Evolutionary conservation across 805 yeast genomes (phyloP).

Genomic region (Pichia eremophila): DNA sequence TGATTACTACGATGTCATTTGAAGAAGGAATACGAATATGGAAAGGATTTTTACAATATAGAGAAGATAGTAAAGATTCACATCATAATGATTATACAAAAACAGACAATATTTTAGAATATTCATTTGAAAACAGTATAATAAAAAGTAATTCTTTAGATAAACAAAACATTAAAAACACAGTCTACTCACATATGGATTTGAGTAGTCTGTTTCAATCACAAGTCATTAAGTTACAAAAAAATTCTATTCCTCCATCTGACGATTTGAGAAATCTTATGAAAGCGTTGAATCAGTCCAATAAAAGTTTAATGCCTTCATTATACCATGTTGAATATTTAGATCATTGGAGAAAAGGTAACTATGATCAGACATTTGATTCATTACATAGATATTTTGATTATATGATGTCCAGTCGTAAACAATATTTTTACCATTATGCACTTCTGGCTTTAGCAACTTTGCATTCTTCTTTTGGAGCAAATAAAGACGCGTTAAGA

Average conservation of each 20-base stretch:
- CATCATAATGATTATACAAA: background rate
- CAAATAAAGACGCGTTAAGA: slow-evolving; percentile 57
- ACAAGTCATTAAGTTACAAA: slow-evolving; percentile 45
- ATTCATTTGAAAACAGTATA: background rate
- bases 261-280: slow-evolving; percentile 33
- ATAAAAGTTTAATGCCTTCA: slow-evolving; percentile 33
- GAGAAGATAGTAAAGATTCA: slow-evolving; percentile 19
- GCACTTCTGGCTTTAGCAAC: slow-evolving; percentile 67
- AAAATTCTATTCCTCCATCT: slow-evolving; percentile 43
- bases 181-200: slow-evolving; percentile 36
- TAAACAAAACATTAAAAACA: background rate
- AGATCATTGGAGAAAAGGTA: slow-evolving; percentile 46
- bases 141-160: background rate
- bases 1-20: slow-evolving; percentile 37
- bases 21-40: slow-evolving; percentile 37
- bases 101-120: background rate
- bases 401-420: slow-evolving; percentile 60
- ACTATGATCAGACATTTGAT: slow-evolving; percentile 53
- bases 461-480: slow-evolving; percentile 59
- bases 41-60: slow-evolving; percentile 30
- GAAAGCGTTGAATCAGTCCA: slow-evolving; percentile 37
- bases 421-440: slow-evolving; percentile 61
- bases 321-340: slow-evolving; percentile 52
- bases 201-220: slow-evolving; percentile 39
- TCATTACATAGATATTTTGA: slow-evolving; percentile 57